A percentile compares a stretch with the other conserved stretches of the same genome.
Evolutionary conservation across 208 protist genomes (phyloP).

Genomic region (Leishmania amazonensis): DNA sequence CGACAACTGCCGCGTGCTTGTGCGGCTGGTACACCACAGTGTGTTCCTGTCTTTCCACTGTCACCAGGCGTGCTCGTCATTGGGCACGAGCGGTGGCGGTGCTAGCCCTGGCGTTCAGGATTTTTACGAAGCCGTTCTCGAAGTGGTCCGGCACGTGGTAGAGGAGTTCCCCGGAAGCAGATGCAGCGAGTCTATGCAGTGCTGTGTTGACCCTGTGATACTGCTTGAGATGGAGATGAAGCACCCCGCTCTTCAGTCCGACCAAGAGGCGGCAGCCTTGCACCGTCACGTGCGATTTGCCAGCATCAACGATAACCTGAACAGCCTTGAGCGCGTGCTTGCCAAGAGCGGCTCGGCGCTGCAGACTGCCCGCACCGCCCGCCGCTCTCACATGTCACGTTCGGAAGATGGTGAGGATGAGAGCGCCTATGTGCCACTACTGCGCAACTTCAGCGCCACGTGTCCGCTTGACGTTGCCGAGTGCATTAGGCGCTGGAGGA

Average conservation of each 20-base stretch:
- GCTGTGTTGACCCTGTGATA: conserved; percentile 27
- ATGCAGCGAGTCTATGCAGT: conserved; percentile 71
- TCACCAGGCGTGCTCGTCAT: conserved; percentile 24
- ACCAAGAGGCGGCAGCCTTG: conserved; percentile 20
- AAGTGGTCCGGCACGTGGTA: conserved; percentile 56
- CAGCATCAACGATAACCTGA: conserved; percentile 29
- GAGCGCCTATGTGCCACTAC: conserved; percentile 22
- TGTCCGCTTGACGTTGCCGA: conserved; percentile 17
- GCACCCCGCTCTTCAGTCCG: conserved; percentile 21
- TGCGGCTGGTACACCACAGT: conserved; percentile 80
- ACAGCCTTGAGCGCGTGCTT: conserved; percentile 32
- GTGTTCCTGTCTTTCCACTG: conserved; percentile 82
- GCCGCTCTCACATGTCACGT: conserved; percentile 5
- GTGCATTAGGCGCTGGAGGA: conserved; percentile 25
- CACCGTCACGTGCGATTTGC: conserved; percentile 19
- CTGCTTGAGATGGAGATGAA: conserved; percentile 20
- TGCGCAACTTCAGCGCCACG: conserved; percentile 21
- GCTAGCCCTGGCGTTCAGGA: conserved; percentile 23
- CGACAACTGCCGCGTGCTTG: conserved; percentile 50
- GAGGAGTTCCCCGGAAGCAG: conserved; percentile 63
- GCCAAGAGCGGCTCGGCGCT: conserved; percentile 23
- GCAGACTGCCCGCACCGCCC: conserved; percentile 23
- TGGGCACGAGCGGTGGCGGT: background rate
- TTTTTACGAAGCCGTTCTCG: conserved; percentile 69
- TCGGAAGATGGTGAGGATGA: conserved; percentile 12